Conservation (phyloP, 257 asterid species). For the Coffea canephora region DNA sequence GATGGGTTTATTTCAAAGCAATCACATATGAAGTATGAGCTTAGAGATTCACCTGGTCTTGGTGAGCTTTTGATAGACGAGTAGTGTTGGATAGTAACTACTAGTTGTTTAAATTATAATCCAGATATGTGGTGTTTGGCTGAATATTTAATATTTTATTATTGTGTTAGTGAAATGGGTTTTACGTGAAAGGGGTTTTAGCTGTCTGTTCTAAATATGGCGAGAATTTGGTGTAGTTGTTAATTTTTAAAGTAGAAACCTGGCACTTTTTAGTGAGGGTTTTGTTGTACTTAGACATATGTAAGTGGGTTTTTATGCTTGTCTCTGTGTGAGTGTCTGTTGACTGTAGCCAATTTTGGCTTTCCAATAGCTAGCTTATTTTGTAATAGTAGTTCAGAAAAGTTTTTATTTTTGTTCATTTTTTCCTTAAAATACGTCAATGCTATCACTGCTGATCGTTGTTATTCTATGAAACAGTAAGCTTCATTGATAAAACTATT, state of each 20-base stretch:
- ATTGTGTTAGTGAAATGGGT: not conserved
- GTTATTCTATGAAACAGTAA: not conserved
- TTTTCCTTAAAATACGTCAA: not conserved
- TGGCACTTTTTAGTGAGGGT: not conserved
- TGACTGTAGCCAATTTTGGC: not conserved
- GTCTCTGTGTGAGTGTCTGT: not conserved
- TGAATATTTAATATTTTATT: not conserved
- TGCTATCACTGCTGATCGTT: not conserved
- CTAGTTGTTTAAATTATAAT: not conserved
- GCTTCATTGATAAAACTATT: not conserved
- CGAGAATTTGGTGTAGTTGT: not conserved
- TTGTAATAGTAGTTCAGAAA: not conserved
- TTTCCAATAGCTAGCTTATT: not conserved
- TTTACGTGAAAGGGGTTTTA: not conserved
- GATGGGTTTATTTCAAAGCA: constrained; percentile 66
- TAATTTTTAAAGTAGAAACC: not conserved
- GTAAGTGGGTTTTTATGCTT: not conserved
- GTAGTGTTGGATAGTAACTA: not conserved
- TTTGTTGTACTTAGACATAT: not conserved
- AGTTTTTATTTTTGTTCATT: not conserved
- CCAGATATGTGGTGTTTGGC: not conserved
- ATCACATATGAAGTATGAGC: constrained; percentile 89
- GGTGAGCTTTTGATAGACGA: constrained; percentile 47
- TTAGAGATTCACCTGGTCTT: constrained; percentile 88
- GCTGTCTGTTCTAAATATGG: not conserved